Conservation (phyloP, 1,284 basidiomycete genomes). For the Malassezia dermatis region DNA sequence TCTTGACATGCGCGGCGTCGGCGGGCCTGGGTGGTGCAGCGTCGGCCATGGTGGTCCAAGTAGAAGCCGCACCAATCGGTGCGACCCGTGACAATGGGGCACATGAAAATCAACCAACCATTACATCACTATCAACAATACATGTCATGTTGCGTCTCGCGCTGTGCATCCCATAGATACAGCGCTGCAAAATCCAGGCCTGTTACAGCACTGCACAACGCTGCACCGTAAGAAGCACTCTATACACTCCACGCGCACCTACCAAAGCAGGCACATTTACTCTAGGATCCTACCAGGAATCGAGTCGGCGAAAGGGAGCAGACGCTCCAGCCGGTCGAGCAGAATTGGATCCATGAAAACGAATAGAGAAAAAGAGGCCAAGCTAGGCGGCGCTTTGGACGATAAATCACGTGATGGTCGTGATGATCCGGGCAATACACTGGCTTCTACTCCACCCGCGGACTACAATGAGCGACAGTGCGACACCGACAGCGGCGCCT, state of each 20-base stretch:
- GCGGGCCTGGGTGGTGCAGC: background rate
- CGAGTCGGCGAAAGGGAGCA: constrained; percentile 12
- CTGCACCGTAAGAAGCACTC: background rate
- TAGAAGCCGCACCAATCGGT: background rate
- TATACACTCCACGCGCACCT: background rate
- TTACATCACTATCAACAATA: background rate
- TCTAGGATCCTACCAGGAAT: constrained; percentile 22
- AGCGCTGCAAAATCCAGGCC: constrained; percentile 4
- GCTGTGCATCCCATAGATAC: background rate
- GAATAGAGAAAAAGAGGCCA: background rate
- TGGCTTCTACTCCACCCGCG: background rate
- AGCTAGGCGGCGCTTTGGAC: background rate
- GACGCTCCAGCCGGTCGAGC: constrained; percentile 15
- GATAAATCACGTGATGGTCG: background rate
- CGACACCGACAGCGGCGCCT: background rate
- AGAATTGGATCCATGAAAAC: constrained; percentile 14
- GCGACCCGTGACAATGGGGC: background rate
- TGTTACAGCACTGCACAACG: constrained; percentile 17
- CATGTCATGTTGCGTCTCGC: constrained; percentile 5
- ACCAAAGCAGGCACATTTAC: background rate
- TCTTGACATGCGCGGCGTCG: constrained; percentile 3
- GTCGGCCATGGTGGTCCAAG: constrained; percentile 1
- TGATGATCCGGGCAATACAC: background rate
- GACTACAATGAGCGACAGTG: background rate
- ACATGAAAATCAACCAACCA: background rate